Evolutionary conservation across 2,329 filamentous ascomycete genomes (phyloP).

Genomic region (Venturia effusa): DNA sequence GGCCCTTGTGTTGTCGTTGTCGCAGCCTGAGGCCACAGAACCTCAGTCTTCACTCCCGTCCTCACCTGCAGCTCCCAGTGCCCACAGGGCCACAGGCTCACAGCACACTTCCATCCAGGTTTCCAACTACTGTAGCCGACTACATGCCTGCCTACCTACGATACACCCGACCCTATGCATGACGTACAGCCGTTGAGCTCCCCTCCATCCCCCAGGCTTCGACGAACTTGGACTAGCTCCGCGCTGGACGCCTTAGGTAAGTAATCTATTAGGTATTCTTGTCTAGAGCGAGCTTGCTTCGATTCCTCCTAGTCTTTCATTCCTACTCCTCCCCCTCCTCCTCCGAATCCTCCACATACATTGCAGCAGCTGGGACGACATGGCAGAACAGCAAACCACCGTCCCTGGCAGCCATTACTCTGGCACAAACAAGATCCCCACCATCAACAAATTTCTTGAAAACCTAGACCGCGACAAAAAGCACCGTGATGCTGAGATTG

Average conservation of each 20-base stretch:
- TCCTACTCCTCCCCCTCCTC: constrained; percentile 7
- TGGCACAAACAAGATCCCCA: constrained; percentile 73
- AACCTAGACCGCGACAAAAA: constrained; percentile 70
- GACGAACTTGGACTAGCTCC: neutral
- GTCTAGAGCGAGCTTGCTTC: neutral
- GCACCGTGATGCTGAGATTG: constrained; percentile 60
- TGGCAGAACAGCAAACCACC: constrained; percentile 37
- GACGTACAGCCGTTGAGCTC: neutral
- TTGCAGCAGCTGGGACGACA: constrained; percentile 16
- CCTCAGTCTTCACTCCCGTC: too few relatives aligned
- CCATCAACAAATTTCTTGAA: constrained; percentile 73
- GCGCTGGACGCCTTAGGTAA: constrained; percentile 1
- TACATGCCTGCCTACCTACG: too few relatives aligned
- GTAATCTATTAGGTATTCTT: neutral
- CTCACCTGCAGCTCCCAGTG: too few relatives aligned
- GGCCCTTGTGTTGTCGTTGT: too few relatives aligned
- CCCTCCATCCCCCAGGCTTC: neutral
- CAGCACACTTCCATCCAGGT: too few relatives aligned
- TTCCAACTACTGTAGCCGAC: too few relatives aligned
- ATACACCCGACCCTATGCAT: too few relatives aligned
- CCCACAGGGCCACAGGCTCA: too few relatives aligned
- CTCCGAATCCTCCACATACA: neutral
- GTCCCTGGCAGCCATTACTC: constrained; percentile 63
- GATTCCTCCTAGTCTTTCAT: neutral
- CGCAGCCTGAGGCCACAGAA: too few relatives aligned